These are phyloP conservation scores for Pseudohyphozyma bogoriensis DNA, from an alignment of 768 basidiomycete species.

Conservation along the genomic window DNA sequence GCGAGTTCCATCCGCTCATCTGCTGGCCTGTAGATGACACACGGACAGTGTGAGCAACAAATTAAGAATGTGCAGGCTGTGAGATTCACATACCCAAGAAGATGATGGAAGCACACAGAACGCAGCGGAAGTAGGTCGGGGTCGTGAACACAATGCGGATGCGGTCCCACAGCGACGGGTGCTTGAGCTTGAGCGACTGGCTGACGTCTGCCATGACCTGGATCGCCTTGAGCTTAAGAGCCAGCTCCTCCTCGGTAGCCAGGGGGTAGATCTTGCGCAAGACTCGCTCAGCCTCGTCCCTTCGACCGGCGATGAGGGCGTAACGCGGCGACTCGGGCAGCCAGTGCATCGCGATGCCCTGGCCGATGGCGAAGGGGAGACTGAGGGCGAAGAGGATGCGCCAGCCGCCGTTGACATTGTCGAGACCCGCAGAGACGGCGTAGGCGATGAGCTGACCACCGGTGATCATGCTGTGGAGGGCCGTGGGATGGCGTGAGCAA, in stretches of 20 bases:
- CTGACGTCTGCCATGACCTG: conserved; percentile 1
- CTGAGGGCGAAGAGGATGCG: conserved; percentile 6
- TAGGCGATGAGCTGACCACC: conserved; percentile 6
- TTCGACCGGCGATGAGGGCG: not conserved
- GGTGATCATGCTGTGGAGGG: not conserved
- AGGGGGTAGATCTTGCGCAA: not conserved
- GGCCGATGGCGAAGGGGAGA: conserved; percentile 1
- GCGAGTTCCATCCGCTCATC: conserved; percentile 3
- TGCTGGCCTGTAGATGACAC: not conserved
- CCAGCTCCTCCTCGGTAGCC: conserved; percentile 1
- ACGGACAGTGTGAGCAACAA: not conserved
- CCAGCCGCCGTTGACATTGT: not conserved
- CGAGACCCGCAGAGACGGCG: conserved; percentile 5
- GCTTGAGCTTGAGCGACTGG: conserved; percentile 1
- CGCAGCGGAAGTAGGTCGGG: conserved; percentile 2
- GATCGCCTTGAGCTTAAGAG: conserved; percentile 9
- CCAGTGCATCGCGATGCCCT: conserved; percentile 7
- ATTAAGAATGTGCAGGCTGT: not conserved
- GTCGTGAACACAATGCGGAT: conserved; percentile 2
- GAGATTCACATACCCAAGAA: not conserved
- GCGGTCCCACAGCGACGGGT: not conserved
- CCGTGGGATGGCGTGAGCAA: not conserved
- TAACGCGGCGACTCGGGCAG: conserved; percentile 9
- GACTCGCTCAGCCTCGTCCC: not conserved
- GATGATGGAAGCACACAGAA: not conserved